Evolutionary conservation across 1,139 yeast species (phyloP).

Genomic region (Hyphopichia khmerensis): DNA sequence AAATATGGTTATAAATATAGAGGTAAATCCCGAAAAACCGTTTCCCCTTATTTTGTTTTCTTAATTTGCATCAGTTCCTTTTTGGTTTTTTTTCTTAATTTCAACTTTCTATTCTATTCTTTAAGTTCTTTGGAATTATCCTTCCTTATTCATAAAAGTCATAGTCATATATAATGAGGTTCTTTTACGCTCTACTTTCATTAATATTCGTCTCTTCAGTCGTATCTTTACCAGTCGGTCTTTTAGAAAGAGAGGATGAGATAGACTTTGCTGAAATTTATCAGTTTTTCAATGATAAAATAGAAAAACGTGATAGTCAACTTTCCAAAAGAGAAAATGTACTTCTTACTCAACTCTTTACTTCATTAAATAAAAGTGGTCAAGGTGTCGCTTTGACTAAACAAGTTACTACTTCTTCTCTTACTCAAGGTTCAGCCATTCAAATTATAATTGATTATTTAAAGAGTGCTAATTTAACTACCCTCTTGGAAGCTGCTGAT

Average conservation of each 20-base stretch:
- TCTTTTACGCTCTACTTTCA: slow-evolving; percentile 1
- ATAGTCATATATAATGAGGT: slow-evolving; percentile 1
- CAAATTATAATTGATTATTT: slow-evolving; percentile 22
- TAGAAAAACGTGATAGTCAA: slow-evolving; percentile 5
- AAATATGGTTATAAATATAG: not conserved
- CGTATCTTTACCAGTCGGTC: slow-evolving; percentile 2
- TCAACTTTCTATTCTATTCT: too few relatives aligned
- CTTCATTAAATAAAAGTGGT: slow-evolving; percentile 26
- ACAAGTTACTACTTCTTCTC: slow-evolving; percentile 18
- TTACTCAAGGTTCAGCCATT: slow-evolving; percentile 22
- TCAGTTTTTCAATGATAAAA: slow-evolving; percentile 5
- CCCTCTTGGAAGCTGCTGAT: slow-evolving; percentile 22
- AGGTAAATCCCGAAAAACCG: not conserved
- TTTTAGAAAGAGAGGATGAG: slow-evolving; percentile 1
- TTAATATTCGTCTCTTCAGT: slow-evolving; percentile 1
- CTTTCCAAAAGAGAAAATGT: slow-evolving; percentile 22
- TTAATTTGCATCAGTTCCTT: not conserved
- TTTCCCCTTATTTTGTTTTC: not conserved
- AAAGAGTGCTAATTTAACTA: slow-evolving; percentile 19
- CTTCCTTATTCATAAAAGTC: not conserved
- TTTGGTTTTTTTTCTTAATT: not conserved
- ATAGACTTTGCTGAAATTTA: not conserved
- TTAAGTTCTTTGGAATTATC: not conserved
- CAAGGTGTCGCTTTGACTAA: slow-evolving; percentile 23
- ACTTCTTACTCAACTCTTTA: slow-evolving; percentile 25